A percentile compares a stretch with the other conserved stretches of the same genome.
Conservation (phyloP, 1,284 basidiomycete genomes). For the Melampsora occidentalis region DNA sequence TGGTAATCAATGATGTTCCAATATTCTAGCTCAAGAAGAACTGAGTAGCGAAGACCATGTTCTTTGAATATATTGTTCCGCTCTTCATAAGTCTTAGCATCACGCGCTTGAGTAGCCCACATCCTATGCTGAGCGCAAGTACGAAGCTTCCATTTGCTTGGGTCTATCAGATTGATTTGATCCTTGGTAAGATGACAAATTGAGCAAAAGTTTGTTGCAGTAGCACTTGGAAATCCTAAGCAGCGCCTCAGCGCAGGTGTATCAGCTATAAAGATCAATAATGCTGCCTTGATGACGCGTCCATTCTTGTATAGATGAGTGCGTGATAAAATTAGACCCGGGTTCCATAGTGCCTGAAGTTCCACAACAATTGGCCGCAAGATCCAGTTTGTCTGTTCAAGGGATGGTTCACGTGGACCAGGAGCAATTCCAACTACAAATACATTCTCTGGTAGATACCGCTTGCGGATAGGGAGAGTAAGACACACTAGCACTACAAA, state of each 20-base stretch:
- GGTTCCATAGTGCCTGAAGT: conserved; percentile 51
- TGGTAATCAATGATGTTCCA: too few species aligned
- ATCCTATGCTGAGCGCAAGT: too few species aligned
- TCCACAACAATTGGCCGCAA: conserved; percentile 52
- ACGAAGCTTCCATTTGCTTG: not conserved
- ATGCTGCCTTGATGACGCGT: not conserved
- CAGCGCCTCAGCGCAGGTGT: conserved; percentile 17
- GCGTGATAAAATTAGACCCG: conserved; percentile 47
- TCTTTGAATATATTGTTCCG: too few species aligned
- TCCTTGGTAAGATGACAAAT: conserved; percentile 21
- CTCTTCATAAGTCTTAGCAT: too few species aligned
- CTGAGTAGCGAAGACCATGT: too few species aligned
- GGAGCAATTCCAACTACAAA: conserved; percentile 53
- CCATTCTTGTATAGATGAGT: conserved; percentile 10
- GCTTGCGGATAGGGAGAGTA: conserved; percentile 41
- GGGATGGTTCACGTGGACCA: conserved; percentile 54
- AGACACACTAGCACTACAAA: conserved; percentile 25
- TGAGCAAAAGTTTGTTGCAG: conserved; percentile 37
- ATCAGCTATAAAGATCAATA: conserved; percentile 13
- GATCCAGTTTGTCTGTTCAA: conserved; percentile 32
- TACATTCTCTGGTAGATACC: conserved; percentile 46
- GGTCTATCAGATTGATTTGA: not conserved
- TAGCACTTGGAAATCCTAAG: conserved; percentile 29
- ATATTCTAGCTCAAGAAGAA: too few species aligned
- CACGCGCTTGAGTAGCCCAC: too few species aligned